These are phyloP conservation scores for Ustilago loliicola DNA, from an alignment of 1,284 basidiomycete genomes.

Conservation along the genomic window DNA sequence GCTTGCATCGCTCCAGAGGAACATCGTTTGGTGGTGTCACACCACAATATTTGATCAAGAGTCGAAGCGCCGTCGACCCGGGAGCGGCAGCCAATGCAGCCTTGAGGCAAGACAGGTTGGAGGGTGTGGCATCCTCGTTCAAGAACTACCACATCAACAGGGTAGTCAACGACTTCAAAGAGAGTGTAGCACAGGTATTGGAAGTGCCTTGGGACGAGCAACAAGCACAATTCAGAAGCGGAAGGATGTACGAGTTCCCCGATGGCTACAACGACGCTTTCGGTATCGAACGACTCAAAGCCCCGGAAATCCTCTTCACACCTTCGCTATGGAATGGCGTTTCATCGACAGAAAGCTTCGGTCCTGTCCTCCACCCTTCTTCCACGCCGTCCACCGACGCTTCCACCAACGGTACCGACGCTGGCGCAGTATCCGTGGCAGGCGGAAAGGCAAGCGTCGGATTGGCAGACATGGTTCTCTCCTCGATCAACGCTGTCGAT, in stretches of 20 bases:
- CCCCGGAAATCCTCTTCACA: constrained; percentile 91
- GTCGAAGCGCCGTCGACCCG: constrained; percentile 78
- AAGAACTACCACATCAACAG: constrained; percentile 82
- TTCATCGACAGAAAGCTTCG: constrained; percentile 31
- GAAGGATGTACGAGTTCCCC: constrained; percentile 87
- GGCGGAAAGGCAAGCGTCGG: constrained; percentile 37
- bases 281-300: constrained; percentile 82
- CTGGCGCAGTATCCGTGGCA: constrained; percentile 1
- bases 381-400: constrained; percentile 17
- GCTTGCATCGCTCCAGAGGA: constrained; percentile 51
- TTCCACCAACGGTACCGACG: constrained; percentile 1
- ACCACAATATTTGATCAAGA: constrained; percentile 85
- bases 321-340: constrained; percentile 77
- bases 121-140: constrained; percentile 80
- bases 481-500: constrained; percentile 86
- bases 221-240: constrained; percentile 69
- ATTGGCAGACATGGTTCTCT: constrained; percentile 76
- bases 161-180: constrained; percentile 94
- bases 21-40: constrained; percentile 49
- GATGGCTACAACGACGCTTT: constrained; percentile 91
- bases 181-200: constrained; percentile 85
- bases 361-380: constrained; percentile 26
- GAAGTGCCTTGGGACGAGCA: constrained; percentile 90
- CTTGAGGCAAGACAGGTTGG: constrained; percentile 63
- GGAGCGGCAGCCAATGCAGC: constrained; percentile 75